Conservation (phyloP, 1,284 basidiomycete species). For the Uromyces viciae-fabae region DNA sequence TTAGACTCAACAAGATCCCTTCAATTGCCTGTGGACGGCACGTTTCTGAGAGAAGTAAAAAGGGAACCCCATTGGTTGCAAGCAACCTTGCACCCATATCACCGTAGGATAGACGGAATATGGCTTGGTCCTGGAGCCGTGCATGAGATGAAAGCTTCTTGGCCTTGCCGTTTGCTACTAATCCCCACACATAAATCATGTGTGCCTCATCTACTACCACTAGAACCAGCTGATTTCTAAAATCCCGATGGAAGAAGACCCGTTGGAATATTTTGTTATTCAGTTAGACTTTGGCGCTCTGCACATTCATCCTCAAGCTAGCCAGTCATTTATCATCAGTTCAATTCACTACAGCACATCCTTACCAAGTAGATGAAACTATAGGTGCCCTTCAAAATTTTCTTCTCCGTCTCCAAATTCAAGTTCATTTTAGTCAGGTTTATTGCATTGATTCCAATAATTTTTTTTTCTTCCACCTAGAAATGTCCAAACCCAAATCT, state of each 20-base stretch:
- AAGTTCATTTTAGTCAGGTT: neutral
- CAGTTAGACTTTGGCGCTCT: constrained; percentile 12
- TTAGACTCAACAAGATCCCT: neutral
- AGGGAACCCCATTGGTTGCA: neutral
- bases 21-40: neutral
- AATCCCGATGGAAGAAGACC: neutral
- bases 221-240: neutral
- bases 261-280: neutral
- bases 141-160: neutral
- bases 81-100: neutral
- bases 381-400: neutral
- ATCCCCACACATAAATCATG: neutral
- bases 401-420: neutral
- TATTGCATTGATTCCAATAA: neutral
- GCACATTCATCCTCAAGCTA: too few relatives aligned
- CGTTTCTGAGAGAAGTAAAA: neutral
- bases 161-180: neutral
- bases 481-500: neutral
- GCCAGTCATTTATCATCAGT: too few relatives aligned
- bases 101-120: neutral
- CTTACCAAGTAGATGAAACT: neutral
- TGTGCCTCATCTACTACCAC: neutral
- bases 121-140: neutral
- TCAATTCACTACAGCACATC: too few relatives aligned
- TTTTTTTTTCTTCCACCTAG: neutral